These are phyloP conservation scores for Puya raimondii DNA, from an alignment of 176 grass and related monocot species.

Conservation along the genomic window DNA sequence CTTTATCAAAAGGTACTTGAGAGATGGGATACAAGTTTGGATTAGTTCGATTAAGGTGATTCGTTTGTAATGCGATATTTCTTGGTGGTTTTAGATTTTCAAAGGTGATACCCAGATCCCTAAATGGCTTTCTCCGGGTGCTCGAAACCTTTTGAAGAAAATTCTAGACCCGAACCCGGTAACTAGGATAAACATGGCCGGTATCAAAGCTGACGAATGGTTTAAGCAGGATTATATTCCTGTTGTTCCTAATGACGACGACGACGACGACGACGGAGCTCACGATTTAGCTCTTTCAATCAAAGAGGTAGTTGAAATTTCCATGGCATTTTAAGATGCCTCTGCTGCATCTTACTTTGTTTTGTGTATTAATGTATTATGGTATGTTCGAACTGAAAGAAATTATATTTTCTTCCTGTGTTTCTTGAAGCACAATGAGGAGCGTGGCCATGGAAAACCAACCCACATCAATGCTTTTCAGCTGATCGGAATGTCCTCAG, in stretches of 20 bases:
- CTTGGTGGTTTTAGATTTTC: slow-evolving; percentile 44
- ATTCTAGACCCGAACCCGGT: slow-evolving; percentile 76
- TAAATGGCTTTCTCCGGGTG: slow-evolving; percentile 69
- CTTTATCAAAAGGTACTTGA: slow-evolving; percentile 80
- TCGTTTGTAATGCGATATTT: neutral
- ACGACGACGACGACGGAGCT: slow-evolving; percentile 43
- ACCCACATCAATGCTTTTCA: slow-evolving; percentile 77
- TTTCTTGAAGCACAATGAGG: slow-evolving; percentile 37
- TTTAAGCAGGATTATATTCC: slow-evolving; percentile 74
- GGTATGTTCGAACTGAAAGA: neutral
- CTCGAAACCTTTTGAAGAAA: slow-evolving; percentile 58
- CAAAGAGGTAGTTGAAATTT: slow-evolving; percentile 39
- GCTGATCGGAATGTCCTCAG: slow-evolving; percentile 87
- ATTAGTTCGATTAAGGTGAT: neutral
- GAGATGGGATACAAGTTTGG: neutral
- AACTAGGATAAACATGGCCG: slow-evolving; percentile 52
- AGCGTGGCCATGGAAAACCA: slow-evolving; percentile 15
- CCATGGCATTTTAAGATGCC: neutral
- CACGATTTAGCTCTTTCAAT: slow-evolving; percentile 19
- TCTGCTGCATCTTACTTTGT: neutral
- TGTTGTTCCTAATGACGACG: slow-evolving; percentile 39
- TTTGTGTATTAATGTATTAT: neutral
- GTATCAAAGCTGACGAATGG: slow-evolving; percentile 70
- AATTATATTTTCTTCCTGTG: neutral
- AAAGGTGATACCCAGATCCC: slow-evolving; percentile 73